Conservation (phyloP, 768 basidiomycete species). For the Macrolepiota fuliginosa region DNA sequence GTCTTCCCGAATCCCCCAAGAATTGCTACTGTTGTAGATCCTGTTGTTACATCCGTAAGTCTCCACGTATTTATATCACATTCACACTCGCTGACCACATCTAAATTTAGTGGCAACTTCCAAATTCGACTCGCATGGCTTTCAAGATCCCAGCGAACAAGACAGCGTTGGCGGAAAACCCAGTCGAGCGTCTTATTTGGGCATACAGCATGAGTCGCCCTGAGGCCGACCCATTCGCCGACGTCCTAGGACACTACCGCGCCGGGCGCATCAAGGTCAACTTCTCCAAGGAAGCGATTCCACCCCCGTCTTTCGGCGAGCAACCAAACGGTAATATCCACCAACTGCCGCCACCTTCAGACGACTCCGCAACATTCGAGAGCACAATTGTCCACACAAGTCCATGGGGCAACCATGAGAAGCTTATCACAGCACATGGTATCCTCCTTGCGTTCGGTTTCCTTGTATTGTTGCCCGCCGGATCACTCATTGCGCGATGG, state of each 20-base stretch:
- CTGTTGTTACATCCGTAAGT: conserved; percentile 32
- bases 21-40: conserved; percentile 36
- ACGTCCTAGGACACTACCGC: conserved; percentile 17
- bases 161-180: conserved; percentile 24
- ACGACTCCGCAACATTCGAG: background rate
- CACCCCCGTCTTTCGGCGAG: conserved; percentile 7
- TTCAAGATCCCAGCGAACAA: conserved; percentile 42
- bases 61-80: background rate
- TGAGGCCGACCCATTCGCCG: conserved; percentile 10
- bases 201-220: conserved; percentile 35
- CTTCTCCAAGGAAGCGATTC: conserved; percentile 27
- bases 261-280: conserved; percentile 35
- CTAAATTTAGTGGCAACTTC: conserved; percentile 25
- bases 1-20: conserved; percentile 43
- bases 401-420: conserved; percentile 26
- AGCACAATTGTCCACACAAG: background rate
- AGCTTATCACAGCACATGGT: conserved; percentile 51
- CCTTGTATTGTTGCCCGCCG: conserved; percentile 52
- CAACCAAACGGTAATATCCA: background rate
- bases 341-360: background rate
- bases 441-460: conserved; percentile 51
- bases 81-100: background rate
- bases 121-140: conserved; percentile 33
- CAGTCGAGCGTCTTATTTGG: conserved; percentile 35
- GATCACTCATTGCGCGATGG: conserved; percentile 53